A percentile compares a stretch with the other conserved stretches of the same genome.
These are phyloP conservation scores for Fusarium robinianum DNA, from an alignment of 2,329 filamentous ascomycete species.

Conservation along the genomic window DNA sequence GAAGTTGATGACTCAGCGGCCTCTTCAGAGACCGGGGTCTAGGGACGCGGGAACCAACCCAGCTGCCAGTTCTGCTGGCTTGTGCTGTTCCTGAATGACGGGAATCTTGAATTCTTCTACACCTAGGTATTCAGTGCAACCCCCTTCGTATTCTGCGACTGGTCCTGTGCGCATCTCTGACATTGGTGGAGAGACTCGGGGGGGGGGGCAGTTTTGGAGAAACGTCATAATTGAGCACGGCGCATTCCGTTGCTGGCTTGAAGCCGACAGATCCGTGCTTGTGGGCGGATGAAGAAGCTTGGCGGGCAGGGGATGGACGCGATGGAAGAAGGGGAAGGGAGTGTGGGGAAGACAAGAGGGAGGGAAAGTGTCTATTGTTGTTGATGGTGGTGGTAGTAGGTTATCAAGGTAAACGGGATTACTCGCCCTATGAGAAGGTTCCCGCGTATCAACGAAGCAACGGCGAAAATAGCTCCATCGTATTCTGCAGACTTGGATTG, in stretches of 20 bases:
- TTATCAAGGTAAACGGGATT: neutral
- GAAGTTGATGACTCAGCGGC: too few relatives aligned
- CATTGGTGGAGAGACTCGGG: neutral
- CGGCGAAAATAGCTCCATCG: neutral
- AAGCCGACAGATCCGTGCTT: slow-evolving; percentile 32
- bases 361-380: slow-evolving; percentile 1
- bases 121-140: too few relatives aligned
- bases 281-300: slow-evolving; percentile 12
- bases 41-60: too few relatives aligned
- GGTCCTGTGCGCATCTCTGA: too few relatives aligned
- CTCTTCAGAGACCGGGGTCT: too few relatives aligned
- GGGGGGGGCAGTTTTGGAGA: slow-evolving; percentile 9
- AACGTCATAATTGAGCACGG: slow-evolving; percentile 21
- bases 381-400: neutral
- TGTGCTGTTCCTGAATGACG: too few relatives aligned
- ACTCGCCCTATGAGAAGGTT: too few relatives aligned
- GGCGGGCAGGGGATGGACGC: slow-evolving; percentile 16
- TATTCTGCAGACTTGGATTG: slow-evolving; percentile 1
- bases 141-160: too few relatives aligned
- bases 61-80: too few relatives aligned
- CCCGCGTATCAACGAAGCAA: slow-evolving; percentile 5
- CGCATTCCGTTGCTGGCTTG: slow-evolving; percentile 26
- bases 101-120: too few relatives aligned
- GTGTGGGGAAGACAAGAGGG: slow-evolving; percentile 14
- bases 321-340: neutral